phyloP scores from a whole-genome alignment of 1,284 basidiomycete species.

The Irpex lacteus region DNA sequence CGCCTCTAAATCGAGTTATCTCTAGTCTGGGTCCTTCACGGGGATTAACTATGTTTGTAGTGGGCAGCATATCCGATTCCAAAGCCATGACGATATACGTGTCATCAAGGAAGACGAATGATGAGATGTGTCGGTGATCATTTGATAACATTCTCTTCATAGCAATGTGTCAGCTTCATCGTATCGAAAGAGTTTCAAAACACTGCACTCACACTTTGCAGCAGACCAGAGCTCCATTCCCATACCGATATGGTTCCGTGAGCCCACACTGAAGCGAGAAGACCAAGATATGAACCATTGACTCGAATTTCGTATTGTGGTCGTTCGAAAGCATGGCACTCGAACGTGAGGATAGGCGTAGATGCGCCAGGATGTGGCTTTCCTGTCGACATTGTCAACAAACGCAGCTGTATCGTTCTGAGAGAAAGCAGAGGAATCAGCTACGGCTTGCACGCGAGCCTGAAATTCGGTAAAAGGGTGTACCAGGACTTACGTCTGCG shows the following conservation, averaged over 20 bases:
- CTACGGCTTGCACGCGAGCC: too few relatives aligned
- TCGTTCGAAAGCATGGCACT: background rate
- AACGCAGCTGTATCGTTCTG: background rate
- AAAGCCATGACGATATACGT: slow-evolving; percentile 3
- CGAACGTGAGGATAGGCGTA: background rate
- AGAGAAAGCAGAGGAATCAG: background rate
- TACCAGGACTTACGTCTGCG: slow-evolving; percentile 2
- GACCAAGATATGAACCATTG: slow-evolving; percentile 6
- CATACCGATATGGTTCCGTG: slow-evolving; percentile 2
- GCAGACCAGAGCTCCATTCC: slow-evolving; percentile 12
- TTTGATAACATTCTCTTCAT: background rate
- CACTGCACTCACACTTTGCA: slow-evolving; percentile 10
- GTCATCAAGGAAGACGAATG: slow-evolving; percentile 5
- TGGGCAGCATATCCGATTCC: background rate
- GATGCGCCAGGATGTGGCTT: slow-evolving; percentile 5
- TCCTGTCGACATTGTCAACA: slow-evolving; percentile 8
- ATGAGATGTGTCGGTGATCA: background rate
- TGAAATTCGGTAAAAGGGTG: background rate
- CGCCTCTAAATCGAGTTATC: background rate
- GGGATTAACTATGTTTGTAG: background rate
- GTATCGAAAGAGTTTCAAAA: background rate
- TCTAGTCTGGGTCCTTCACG: background rate
- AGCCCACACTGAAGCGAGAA: background rate
- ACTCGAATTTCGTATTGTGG: slow-evolving; percentile 12
- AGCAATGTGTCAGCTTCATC: background rate